Base-by-base conservation (phyloP, 192 early-diverging fungal species). In the Backusella mclennaniae region DNA sequence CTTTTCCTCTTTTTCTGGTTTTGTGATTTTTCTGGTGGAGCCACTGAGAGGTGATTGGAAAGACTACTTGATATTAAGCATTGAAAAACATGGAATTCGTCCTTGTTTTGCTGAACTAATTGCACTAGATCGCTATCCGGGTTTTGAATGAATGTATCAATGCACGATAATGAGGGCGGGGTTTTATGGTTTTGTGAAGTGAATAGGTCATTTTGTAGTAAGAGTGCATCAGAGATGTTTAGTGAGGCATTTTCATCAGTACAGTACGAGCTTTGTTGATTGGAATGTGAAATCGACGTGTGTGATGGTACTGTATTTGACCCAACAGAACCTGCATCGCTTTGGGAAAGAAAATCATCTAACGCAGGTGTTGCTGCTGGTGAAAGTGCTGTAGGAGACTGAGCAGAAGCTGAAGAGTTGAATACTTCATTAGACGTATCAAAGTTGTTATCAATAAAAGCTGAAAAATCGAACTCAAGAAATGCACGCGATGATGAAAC, bases 401-500 rank as follows among this genome's bases (percentile, higher is more conserved):
- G 17, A 6, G 23, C 4, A 21, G 68, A 23, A 26, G 11, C 23
- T n/a, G 35, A 35, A 69, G 68, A 41, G 68, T 69, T 69, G 21
- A 69, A 69, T 12, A 69, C 11, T 12, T 69, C 68, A 38, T 8
- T 69, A 23, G 36, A 41, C 36, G 36, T 69, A 38, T 69, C 68
- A 69, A 69, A 69, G n/a, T 41, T 69, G 11, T 69, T 69, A 69
- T 69, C 68, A 14, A 69, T 69, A 69, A 69, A 69, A 9, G 35
- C 38, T 69, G 68, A 69, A 38, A 69, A 69, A 12, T 69, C 68
- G 38, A 69, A 69, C 23, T 69, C 68, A 69, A 69, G 68, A 69
- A 69, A 69, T 69, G 35, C 19, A 38, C 21, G 38, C 11, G 35
- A 26, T 69, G 68, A 38, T 39, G 38, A 29, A 23, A 41, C 8